Evolutionary conservation across 345 rosid genomes (phyloP).

Genomic region (Lepidium sativum): DNA sequence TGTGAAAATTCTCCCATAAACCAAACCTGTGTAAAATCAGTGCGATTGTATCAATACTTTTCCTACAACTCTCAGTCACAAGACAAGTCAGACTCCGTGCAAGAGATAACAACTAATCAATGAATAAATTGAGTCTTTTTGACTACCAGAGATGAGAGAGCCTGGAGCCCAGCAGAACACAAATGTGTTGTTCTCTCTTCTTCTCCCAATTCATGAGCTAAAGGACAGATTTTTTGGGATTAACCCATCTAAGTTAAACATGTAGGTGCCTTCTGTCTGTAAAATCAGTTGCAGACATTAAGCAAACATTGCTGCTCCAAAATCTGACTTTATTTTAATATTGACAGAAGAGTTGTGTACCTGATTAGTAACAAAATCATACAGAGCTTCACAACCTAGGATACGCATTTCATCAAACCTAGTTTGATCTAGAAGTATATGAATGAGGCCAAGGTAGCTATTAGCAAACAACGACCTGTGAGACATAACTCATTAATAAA

Average conservation of each 20-base stretch:
- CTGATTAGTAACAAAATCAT: conserved; percentile 67
- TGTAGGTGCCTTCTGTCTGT: conserved; percentile 61
- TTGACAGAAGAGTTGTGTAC: too few relatives aligned
- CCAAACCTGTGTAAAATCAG: conserved; percentile 41
- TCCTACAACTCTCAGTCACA: background rate
- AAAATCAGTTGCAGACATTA: background rate
- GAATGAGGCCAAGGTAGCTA: conserved; percentile 62
- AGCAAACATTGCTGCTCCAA: background rate
- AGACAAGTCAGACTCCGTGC: background rate
- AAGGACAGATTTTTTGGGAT: conserved; percentile 53
- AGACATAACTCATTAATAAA: background rate
- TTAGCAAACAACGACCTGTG: conserved; percentile 68
- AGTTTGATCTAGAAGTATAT: conserved; percentile 62
- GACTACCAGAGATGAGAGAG: conserved; percentile 59
- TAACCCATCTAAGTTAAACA: conserved; percentile 65
- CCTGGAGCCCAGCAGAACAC: conserved; percentile 58
- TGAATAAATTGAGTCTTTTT: background rate
- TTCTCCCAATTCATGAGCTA: conserved; percentile 60
- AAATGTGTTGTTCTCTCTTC: conserved; percentile 30
- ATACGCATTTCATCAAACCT: conserved; percentile 43
- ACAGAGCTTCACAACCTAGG: conserved; percentile 58
- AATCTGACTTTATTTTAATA: background rate
- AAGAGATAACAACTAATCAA: background rate
- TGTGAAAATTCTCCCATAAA: conserved; percentile 78
- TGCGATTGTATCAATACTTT: background rate